Percentiles rank a stretch among this genome's conserved stretches.
These are phyloP conservation scores for Aethionema arabicum DNA, from an alignment of 345 rosid genomes.

Conservation along the genomic window DNA sequence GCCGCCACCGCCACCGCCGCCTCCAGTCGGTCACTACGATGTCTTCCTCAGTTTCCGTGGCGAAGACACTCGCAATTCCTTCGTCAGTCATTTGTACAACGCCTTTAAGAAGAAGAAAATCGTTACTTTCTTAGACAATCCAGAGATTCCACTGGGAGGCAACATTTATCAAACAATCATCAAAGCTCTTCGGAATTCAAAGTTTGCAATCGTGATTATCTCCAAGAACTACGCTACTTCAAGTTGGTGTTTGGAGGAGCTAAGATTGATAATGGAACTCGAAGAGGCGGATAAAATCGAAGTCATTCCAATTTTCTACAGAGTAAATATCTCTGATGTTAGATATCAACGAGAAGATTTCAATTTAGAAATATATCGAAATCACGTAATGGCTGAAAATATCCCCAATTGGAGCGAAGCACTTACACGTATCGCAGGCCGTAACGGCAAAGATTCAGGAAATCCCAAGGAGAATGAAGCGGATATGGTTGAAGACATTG, in stretches of 20 bases:
- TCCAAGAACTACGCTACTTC: neutral
- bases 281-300: neutral
- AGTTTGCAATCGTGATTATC: neutral
- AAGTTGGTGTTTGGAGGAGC: neutral
- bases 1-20: neutral
- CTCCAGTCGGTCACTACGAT: neutral
- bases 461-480: slow-evolving; percentile 2
- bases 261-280: neutral
- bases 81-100: neutral
- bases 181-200: neutral
- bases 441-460: neutral
- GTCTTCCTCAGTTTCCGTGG: slow-evolving; percentile 1
- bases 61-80: neutral
- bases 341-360: neutral
- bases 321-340: neutral
- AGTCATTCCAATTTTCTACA: no score
- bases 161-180: no score
- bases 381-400: neutral
- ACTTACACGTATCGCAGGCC: neutral
- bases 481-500: neutral
- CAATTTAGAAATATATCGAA: no score
- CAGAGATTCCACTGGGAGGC: no score
- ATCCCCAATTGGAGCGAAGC: slow-evolving; percentile 2
- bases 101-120: neutral
- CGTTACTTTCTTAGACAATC: neutral